These are phyloP conservation scores for Eutrema heterophyllum DNA, from an alignment of 345 rosid species.

Conservation along the genomic window DNA sequence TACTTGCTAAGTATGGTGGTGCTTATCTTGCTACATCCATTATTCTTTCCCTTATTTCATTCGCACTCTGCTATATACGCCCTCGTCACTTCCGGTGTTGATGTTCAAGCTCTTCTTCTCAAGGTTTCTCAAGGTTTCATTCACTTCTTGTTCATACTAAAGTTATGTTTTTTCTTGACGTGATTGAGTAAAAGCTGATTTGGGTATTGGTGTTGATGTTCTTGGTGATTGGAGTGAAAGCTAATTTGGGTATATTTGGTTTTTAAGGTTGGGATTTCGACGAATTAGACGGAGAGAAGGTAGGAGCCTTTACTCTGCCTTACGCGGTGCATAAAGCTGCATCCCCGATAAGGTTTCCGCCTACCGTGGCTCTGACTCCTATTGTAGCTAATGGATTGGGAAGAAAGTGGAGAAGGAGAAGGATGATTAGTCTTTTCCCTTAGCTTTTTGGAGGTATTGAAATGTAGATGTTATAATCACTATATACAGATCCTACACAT, in stretches of 20 bases:
- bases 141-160: too few species aligned
- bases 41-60: conserved; percentile 79
- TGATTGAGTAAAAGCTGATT: too few species aligned
- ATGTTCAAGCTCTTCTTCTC: conserved; percentile 67
- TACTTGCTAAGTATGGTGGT: conserved; percentile 82
- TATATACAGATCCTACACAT: background rate
- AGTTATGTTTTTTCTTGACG: too few species aligned
- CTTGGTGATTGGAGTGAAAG: background rate
- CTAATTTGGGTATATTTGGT: background rate
- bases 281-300: conserved; percentile 73
- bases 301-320: conserved; percentile 83
- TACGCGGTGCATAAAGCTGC: conserved; percentile 97
- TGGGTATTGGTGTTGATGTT: background rate
- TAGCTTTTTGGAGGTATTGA: background rate
- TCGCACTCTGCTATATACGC: conserved; percentile 68
- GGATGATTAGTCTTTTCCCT: conserved; percentile 6
- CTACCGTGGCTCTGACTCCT: conserved; percentile 90
- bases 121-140: conserved; percentile 69
- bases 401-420: conserved; percentile 55
- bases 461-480: background rate
- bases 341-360: conserved; percentile 90
- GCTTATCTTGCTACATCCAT: conserved; percentile 93
- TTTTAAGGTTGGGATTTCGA: conserved; percentile 67
- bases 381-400: conserved; percentile 87
- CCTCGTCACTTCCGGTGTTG: conserved; percentile 63